These are phyloP conservation scores for Fusarium sublunatum DNA, from an alignment of 2,329 filamentous ascomycete genomes.

Conservation along the genomic window DNA sequence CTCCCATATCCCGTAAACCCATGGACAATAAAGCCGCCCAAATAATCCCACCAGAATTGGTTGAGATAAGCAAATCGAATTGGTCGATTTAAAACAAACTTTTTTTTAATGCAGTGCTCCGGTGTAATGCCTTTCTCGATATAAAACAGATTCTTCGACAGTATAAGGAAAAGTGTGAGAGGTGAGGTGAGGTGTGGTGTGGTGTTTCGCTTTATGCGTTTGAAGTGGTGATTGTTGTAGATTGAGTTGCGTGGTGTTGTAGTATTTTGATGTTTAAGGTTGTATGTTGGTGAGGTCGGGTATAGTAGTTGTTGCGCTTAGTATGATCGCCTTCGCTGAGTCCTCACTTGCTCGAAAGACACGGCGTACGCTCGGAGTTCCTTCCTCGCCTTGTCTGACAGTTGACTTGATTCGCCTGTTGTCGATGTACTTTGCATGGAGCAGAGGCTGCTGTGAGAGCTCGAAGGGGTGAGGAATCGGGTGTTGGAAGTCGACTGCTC, in stretches of 20 bases:
- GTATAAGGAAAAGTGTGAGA: conserved; percentile 31
- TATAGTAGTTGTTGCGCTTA: conserved; percentile 49
- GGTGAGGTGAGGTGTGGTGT: conserved; percentile 39
- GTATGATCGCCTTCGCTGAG: conserved; percentile 67
- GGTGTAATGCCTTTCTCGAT: conserved; percentile 60
- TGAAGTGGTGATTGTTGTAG: conserved; percentile 38
- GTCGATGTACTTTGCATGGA: conserved; percentile 76
- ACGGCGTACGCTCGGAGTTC: conserved; percentile 88
- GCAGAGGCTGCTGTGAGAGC: conserved; percentile 85
- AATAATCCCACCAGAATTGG: conserved; percentile 36
- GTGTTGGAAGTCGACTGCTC: conserved; percentile 40
- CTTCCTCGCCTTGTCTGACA: conserved; percentile 81
- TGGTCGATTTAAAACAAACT: conserved; percentile 45
- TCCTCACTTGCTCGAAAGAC: conserved; percentile 85
- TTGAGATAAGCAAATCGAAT: conserved; percentile 39
- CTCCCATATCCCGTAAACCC: conserved; percentile 42
- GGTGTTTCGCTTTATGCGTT: conserved; percentile 32
- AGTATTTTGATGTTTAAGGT: conserved; percentile 11
- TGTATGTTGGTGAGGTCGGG: conserved; percentile 18
- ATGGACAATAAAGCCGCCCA: conserved; percentile 42
- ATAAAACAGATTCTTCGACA: conserved; percentile 54
- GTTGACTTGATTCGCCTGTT: conserved; percentile 62
- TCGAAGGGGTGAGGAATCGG: conserved; percentile 73
- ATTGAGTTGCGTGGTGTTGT: conserved; percentile 49
- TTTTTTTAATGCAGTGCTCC: conserved; percentile 64